Conservation (phyloP, 2,329 filamentous ascomycete species). For the Alternaria novae-zelandiae region DNA sequence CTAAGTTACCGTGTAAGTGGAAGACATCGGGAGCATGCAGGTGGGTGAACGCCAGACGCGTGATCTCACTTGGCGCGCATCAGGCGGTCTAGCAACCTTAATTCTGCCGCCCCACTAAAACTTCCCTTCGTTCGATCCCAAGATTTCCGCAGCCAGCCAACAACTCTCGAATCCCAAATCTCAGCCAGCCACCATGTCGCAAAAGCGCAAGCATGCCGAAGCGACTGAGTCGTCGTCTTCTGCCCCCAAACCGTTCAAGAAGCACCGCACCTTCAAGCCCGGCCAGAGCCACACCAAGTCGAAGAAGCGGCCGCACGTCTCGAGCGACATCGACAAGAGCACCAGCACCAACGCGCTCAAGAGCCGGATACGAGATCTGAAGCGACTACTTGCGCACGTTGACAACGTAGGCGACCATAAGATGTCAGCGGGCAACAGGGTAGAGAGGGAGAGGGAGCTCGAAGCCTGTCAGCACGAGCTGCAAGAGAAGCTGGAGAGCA, state of each 20-base stretch:
- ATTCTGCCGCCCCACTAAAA: constrained; percentile 44
- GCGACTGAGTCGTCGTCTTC: constrained; percentile 18
- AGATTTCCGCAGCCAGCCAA: constrained; percentile 6
- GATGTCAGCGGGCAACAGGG: constrained; percentile 70
- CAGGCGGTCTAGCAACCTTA: constrained; percentile 21
- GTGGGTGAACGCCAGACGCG: constrained; percentile 27
- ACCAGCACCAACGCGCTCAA: constrained; percentile 66
- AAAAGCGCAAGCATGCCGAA: constrained; percentile 45
- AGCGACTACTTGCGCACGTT: constrained; percentile 67
- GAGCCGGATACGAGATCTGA: constrained; percentile 73
- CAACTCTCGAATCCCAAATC: background rate
- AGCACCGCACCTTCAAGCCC: constrained; percentile 30
- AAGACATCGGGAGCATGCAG: background rate
- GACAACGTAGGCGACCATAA: constrained; percentile 53
- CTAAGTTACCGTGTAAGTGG: background rate
- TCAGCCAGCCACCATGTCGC: constrained; percentile 36
- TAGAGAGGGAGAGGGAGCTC: constrained; percentile 75
- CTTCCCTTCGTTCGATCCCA: constrained; percentile 20
- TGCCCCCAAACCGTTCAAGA: constrained; percentile 26
- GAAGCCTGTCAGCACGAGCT: constrained; percentile 70
- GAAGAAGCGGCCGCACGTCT: constrained; percentile 29
- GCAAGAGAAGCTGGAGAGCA: constrained; percentile 46
- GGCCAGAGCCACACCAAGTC: constrained; percentile 18
- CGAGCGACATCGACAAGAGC: constrained; percentile 31
- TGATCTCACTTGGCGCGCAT: constrained; percentile 28